Conservation (phyloP, 306 rosid species). For the Prunus campanulata region DNA sequence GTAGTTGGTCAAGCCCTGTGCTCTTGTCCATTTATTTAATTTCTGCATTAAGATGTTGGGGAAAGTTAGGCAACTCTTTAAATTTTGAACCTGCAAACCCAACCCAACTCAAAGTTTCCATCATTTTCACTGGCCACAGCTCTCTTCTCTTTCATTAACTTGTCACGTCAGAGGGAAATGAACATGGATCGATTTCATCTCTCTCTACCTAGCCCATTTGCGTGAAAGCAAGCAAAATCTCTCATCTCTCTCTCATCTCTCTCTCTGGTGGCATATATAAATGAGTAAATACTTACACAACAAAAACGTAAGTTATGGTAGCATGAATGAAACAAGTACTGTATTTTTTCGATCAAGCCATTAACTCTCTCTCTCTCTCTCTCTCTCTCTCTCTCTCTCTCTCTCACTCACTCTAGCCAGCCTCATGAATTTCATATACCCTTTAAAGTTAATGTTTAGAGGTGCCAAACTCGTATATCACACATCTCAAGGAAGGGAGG, state of each 20-base stretch:
- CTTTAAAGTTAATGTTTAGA: background rate
- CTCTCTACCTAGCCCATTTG: too few species aligned
- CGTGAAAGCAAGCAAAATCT: too few species aligned
- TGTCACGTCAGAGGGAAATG: slow-evolving; percentile 1
- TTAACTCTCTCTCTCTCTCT: too few species aligned
- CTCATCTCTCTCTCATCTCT: too few species aligned
- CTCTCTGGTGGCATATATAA: background rate
- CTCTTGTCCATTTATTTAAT: slow-evolving; percentile 16
- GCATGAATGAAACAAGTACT: too few species aligned
- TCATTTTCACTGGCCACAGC: background rate
- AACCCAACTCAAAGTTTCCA: background rate
- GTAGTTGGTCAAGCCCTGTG: too few species aligned
- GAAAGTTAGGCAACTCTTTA: slow-evolving; percentile 7
- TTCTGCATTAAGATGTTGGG: slow-evolving; percentile 6
- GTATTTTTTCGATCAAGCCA: too few species aligned
- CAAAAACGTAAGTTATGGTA: too few species aligned
- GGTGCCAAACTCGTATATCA: slow-evolving; percentile 9
- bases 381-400: too few species aligned
- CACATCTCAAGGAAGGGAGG: slow-evolving; percentile 4
- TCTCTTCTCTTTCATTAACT: background rate
- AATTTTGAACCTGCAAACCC: background rate
- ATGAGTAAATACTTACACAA: background rate
- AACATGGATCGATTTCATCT: background rate
- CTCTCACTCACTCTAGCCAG: background rate
- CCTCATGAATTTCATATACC: background rate